phyloP scores from a whole-genome alignment of 2,329 filamentous ascomycete species.

The Tolypocladium cylindrosporum region DNA sequence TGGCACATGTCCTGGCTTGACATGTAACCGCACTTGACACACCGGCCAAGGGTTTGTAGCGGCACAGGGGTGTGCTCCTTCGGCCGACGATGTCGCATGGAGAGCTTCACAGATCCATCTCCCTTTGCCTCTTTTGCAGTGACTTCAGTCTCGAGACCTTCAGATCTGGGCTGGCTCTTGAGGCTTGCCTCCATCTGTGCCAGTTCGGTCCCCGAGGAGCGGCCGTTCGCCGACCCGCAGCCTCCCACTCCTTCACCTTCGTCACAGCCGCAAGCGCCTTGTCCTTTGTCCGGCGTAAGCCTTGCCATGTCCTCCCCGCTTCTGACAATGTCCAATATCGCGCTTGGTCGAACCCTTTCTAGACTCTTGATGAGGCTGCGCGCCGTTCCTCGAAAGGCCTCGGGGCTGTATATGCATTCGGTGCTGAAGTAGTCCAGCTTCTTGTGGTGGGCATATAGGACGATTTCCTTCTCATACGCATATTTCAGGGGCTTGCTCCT shows the following conservation, averaged over 20 bases:
- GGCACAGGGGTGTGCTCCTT: slow-evolving; percentile 23
- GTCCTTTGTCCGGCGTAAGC: slow-evolving; percentile 37
- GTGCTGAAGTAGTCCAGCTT: slow-evolving; percentile 97
- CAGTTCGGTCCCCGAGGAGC: slow-evolving; percentile 65
- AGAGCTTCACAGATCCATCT: slow-evolving; percentile 22
- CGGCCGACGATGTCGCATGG: slow-evolving; percentile 17
- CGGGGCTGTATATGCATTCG: slow-evolving; percentile 95
- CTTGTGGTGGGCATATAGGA: slow-evolving; percentile 94
- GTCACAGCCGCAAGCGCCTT: slow-evolving; percentile 25
- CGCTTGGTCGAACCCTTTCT: slow-evolving; percentile 84
- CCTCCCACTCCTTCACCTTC: slow-evolving; percentile 44
- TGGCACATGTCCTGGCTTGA: slow-evolving; percentile 92
- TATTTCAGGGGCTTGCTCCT: slow-evolving; percentile 96
- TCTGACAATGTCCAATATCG: slow-evolving; percentile 86
- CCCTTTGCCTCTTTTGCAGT: slow-evolving; percentile 11
- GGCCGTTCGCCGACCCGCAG: slow-evolving; percentile 58
- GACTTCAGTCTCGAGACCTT: slow-evolving; percentile 21
- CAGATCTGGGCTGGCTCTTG: slow-evolving; percentile 9
- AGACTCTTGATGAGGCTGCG: slow-evolving; percentile 89
- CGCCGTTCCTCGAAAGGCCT: slow-evolving; percentile 90
- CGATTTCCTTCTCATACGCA: slow-evolving; percentile 98
- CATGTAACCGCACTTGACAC: slow-evolving; percentile 84
- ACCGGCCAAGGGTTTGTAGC: slow-evolving; percentile 72
- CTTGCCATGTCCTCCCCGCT: slow-evolving; percentile 95
- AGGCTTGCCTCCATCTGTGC: slow-evolving; percentile 60